Base-by-base conservation (phyloP, 2,329 filamentous ascomycete species). In the Thelonectria rubi region DNA sequence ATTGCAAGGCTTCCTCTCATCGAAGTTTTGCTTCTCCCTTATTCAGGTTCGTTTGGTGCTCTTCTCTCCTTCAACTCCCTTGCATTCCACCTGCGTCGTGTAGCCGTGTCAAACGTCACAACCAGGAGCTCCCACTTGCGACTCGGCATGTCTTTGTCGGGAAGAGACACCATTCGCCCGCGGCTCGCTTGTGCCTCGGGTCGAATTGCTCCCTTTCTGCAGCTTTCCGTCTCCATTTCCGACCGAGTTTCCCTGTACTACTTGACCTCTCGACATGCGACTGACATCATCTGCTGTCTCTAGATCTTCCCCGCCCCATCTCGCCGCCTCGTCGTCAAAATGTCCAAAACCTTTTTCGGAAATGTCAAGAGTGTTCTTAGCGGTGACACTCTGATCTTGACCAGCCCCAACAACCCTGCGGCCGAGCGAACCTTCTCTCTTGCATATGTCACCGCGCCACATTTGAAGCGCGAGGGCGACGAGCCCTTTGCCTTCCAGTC, bases 401-500 rank as follows among this genome's bases (percentile, higher is more conserved):
- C 90, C 71, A 93, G 91, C 78, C 84, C 92, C 75, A 90, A 89
- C 78, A 94, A 96, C 76, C 90, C 91, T 37, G 84, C 87, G 67
- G 87, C 90, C 77, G 95, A 98, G 81, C 91, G 93, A 72, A 92
- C 86, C 54, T 85, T 99, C 72, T 97, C 93, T 74, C 84, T 99
- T 67, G 95, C 95, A 72, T 98, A 93, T 79, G 93, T 98, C 69
- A 91, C 90, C 61, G 93, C 94, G 51, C 95, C 95, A 3, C 89
- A 94, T 74, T 77, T 97, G 76, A 90, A 86, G 80, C 90, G 93
- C 78, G 94, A 97, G 70, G 93, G 92, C 60, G 94, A 97, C 73
- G 94, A 97, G 85, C 89, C 91, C 39, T 96, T 91, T 74, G 93
- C 92, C 60, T 99, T 97, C 79, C 91, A 95, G 79, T 97, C 95